Evolutionary conservation across 2,329 filamentous ascomycete genomes (phyloP).

Genomic region (Nemania serpens): DNA sequence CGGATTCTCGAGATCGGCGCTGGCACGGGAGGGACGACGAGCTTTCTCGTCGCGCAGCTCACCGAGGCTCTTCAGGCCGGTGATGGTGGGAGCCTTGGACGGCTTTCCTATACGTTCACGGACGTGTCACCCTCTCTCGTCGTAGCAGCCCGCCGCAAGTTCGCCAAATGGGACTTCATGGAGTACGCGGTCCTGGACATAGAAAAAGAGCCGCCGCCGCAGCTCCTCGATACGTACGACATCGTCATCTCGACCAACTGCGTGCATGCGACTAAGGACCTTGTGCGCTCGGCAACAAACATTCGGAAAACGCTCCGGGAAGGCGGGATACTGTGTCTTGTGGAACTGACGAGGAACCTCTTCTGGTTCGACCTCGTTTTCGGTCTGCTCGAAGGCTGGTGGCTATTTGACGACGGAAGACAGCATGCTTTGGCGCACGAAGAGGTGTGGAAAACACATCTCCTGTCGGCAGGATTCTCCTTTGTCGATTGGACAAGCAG

Average conservation of each 20-base stretch:
- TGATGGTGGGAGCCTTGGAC: too few species aligned
- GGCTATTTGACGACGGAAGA: not conserved
- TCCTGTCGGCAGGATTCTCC: not conserved
- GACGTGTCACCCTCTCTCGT: constrained; percentile 47
- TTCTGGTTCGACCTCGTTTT: not conserved
- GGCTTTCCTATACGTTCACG: constrained; percentile 51
- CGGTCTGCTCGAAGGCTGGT: not conserved
- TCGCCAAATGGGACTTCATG: constrained; percentile 32
- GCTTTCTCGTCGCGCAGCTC: constrained; percentile 36
- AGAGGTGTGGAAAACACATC: not conserved
- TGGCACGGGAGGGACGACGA: constrained; percentile 46
- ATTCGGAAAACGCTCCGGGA: constrained; percentile 36
- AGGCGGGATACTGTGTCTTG: constrained; percentile 39
- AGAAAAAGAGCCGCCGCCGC: constrained; percentile 32
- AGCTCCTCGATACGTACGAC: constrained; percentile 35
- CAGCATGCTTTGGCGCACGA: not conserved
- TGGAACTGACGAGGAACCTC: constrained; percentile 38
- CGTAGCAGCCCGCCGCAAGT: constrained; percentile 34
- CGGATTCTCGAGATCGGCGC: constrained; percentile 7
- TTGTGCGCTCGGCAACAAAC: constrained; percentile 32
- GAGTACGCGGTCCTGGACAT: constrained; percentile 40
- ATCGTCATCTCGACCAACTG: constrained; percentile 45
- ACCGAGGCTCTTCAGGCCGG: too few species aligned
- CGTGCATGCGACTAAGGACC: constrained; percentile 43
- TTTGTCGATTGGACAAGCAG: not conserved